A percentile compares a stretch with the other conserved stretches of the same genome.
These are phyloP conservation scores for Pyrenochaeta sp. DNA, from an alignment of 2,329 filamentous ascomycete species.

Conservation along the genomic window DNA sequence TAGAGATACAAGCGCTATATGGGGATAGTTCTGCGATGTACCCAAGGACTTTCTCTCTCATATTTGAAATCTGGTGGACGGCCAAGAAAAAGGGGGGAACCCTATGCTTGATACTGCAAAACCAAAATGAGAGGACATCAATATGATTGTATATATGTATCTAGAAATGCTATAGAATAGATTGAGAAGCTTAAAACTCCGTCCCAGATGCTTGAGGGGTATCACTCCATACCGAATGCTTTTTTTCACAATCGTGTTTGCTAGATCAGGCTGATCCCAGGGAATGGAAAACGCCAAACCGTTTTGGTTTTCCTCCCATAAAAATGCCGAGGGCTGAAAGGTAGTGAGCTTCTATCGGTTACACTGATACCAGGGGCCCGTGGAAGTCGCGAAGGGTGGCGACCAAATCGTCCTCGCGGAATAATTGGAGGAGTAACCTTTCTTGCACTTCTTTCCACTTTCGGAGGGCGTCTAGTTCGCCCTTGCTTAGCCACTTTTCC, in stretches of 20 bases:
- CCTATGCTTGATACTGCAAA: too few relatives aligned
- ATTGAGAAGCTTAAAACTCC: background rate
- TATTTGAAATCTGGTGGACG: too few relatives aligned
- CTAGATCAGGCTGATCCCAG: background rate
- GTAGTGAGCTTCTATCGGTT: too few relatives aligned
- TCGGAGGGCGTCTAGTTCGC: constrained; percentile 75
- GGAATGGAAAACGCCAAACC: constrained; percentile 3
- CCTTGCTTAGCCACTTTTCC: constrained; percentile 77
- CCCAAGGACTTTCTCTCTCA: too few relatives aligned
- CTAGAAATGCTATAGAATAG: background rate
- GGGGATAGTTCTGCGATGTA: too few relatives aligned
- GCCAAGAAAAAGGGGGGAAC: too few relatives aligned
- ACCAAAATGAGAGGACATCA: too few relatives aligned
- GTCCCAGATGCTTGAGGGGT: constrained; percentile 18
- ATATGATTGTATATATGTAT: background rate
- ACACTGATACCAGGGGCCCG: constrained; percentile 39
- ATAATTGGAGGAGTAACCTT: constrained; percentile 80
- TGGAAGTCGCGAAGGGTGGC: constrained; percentile 76
- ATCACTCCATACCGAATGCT: constrained; percentile 15
- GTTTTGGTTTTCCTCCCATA: too few relatives aligned
- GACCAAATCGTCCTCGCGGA: constrained; percentile 84
- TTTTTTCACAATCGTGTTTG: constrained; percentile 2
- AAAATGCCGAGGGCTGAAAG: background rate
- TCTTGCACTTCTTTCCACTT: constrained; percentile 69
- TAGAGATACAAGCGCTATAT: too few relatives aligned